Evolutionary conservation across 768 basidiomycete genomes (phyloP).

Genomic region (Suillus hirtellus): DNA sequence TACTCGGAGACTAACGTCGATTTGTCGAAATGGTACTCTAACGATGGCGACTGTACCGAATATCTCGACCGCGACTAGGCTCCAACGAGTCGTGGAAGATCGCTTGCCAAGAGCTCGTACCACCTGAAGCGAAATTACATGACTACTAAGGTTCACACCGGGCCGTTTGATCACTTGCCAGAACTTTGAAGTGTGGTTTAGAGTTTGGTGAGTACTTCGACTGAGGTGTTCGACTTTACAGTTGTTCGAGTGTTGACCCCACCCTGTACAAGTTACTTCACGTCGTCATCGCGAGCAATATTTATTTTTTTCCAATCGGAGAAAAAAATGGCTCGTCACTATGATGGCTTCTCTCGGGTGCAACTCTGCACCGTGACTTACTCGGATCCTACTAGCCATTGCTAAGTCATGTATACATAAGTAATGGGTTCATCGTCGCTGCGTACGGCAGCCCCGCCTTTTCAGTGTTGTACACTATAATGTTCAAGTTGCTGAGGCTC

Average conservation of each 20-base stretch:
- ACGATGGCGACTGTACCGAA: background rate
- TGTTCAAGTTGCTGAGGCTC: conserved; percentile 1
- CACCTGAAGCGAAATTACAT: background rate
- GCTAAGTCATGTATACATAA: too few species aligned
- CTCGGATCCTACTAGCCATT: background rate
- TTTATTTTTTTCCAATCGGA: background rate
- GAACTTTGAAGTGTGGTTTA: background rate
- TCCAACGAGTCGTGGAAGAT: background rate
- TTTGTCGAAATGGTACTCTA: background rate
- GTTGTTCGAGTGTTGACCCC: background rate
- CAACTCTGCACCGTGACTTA: background rate
- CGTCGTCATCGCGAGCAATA: background rate
- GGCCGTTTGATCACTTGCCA: background rate
- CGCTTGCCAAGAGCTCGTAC: background rate
- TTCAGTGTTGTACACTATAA: background rate
- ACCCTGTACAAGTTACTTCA: background rate
- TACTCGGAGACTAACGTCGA: background rate
- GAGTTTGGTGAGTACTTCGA: background rate
- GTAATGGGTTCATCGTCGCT: too few species aligned
- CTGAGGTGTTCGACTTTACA: background rate
- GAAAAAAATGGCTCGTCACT: background rate
- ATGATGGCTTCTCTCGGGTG: background rate
- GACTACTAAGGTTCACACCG: background rate
- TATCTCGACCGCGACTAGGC: background rate
- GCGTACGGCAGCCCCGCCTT: too few species aligned